These are phyloP conservation scores for Carex parvula DNA, from an alignment of 176 grass and related monocot genomes.

Conservation along the genomic window DNA sequence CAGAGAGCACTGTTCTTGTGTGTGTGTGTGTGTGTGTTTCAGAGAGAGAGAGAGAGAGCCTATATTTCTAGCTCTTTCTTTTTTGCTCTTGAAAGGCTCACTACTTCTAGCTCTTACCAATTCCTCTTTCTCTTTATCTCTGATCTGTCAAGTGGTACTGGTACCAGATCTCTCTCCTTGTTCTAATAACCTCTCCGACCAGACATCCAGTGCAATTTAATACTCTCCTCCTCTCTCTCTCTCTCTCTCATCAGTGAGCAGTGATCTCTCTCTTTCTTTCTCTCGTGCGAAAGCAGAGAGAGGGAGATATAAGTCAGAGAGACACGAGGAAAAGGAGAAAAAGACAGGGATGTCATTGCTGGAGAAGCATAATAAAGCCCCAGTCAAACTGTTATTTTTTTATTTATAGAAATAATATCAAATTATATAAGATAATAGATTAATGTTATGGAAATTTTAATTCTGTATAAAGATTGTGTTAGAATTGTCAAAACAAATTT, in stretches of 20 bases:
- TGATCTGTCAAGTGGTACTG: neutral
- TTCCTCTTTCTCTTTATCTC: neutral
- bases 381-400: neutral
- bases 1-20: neutral
- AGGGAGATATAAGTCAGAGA: neutral
- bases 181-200: slow-evolving; percentile 10
- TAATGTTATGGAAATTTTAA: no score
- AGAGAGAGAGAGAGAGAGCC: neutral
- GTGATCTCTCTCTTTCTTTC: neutral
- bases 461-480: no score
- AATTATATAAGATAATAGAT: no score
- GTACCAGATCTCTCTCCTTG: neutral
- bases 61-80: neutral
- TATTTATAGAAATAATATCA: no score
- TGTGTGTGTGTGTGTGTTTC: neutral
- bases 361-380: neutral
- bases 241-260: neutral
- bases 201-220: slow-evolving; percentile 13
- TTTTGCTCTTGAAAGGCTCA: neutral
- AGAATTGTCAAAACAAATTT: no score
- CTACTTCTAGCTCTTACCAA: neutral
- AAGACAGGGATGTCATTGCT: neutral
- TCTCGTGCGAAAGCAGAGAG: slow-evolving; percentile 8
- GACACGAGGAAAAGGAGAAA: slow-evolving; percentile 10
- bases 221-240: neutral